phyloP scores from a whole-genome alignment of 306 rosid species.

The Hippophae tibetana region DNA sequence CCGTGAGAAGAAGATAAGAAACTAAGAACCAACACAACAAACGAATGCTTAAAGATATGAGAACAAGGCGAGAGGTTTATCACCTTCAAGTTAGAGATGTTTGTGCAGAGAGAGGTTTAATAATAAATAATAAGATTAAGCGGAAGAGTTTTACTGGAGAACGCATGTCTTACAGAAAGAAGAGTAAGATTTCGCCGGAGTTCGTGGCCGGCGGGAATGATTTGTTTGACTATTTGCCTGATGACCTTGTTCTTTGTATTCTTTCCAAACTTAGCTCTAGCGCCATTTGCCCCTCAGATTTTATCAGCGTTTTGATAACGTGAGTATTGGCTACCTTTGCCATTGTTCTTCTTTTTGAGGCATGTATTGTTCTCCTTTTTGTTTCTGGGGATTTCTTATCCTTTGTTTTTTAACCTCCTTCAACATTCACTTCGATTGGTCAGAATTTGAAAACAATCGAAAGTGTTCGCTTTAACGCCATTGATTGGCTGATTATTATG shows the following conservation, averaged over 20 bases:
- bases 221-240: slow-evolving; percentile 61
- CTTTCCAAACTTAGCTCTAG: slow-evolving; percentile 56
- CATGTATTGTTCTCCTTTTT: too few species aligned
- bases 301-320: slow-evolving; percentile 56
- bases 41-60: slow-evolving; percentile 22
- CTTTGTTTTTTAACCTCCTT: too few species aligned
- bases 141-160: slow-evolving; percentile 25
- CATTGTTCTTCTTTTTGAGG: too few species aligned
- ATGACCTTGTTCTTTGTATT: slow-evolving; percentile 60
- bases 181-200: slow-evolving; percentile 22
- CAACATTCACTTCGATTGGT: too few species aligned
- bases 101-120: slow-evolving; percentile 14
- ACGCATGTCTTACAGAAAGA: slow-evolving; percentile 26
- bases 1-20: slow-evolving; percentile 3
- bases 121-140: slow-evolving; percentile 13
- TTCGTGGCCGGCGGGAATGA: slow-evolving; percentile 9
- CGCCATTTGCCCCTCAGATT: slow-evolving; percentile 60
- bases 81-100: slow-evolving; percentile 25
- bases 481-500: neutral
- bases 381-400: neutral
- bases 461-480: neutral
- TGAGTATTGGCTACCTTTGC: slow-evolving; percentile 16
- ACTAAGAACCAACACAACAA: neutral
- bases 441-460: neutral
- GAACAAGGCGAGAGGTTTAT: slow-evolving; percentile 50